Base-by-base conservation (phyloP, 2,329 filamentous ascomycete genomes). In the Colletotrichum camelliae region DNA sequence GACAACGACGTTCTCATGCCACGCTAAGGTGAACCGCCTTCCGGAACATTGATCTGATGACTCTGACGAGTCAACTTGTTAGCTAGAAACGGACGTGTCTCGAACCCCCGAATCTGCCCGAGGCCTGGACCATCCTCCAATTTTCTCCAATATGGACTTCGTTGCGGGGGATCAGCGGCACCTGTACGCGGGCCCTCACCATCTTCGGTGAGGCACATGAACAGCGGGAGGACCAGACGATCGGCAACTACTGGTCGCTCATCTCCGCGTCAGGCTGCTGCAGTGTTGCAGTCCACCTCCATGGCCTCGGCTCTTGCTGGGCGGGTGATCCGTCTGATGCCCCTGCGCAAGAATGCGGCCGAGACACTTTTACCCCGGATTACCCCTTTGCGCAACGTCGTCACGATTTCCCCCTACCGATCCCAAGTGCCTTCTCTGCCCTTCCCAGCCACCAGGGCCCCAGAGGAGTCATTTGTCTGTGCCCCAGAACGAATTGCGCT, bases 331-430 rank as follows among this genome's bases (percentile, higher is more conserved):
- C 35, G 29, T 58, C n/a, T 27, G 21, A 27, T 21, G 21, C 55
- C 37, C 55, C 61, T 64, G 18, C 18, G 27, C 18, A 61, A 61
- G 24, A 58, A 39, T 39, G 27, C 31, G 61, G 55, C 62, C 62
- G 57, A 62, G 69, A 67, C 68, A 67, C 18, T 67, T 18, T 61
- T 67, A 60, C 69, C 72, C 72, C 72, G 31, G 69, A 67, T 72
- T 62, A 13, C 7, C 27, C 21, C 15, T 52, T 8, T 58, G 67
- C 33, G 57, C 21, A 24, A 52, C 39, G 16, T 37, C 48, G 60
- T 43, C 7, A 37, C 62, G 35, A 48, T 52, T 48, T 39, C 7
- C 33, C 57, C 29, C 39, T 48, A 48, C 18, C 39, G 39, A 43
- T 43, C 39, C 39, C 39, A 48, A 48, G 18, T 48, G 39, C n/a